Evolutionary conservation across 2,329 filamentous ascomycete genomes (phyloP).

Genomic region (Calonectria multiphialidica): DNA sequence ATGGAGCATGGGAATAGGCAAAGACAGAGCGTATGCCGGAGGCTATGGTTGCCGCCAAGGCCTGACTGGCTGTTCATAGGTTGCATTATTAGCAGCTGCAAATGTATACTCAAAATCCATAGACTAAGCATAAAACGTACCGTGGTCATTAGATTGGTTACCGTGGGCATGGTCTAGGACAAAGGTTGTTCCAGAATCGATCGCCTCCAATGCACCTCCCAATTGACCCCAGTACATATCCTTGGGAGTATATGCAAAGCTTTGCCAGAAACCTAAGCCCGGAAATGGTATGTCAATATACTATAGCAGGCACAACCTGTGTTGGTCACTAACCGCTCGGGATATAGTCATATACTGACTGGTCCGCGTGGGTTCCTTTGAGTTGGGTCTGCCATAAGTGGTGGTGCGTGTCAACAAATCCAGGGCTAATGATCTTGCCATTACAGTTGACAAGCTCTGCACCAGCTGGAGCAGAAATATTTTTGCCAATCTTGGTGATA

Average conservation of each 20-base stretch:
- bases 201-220: constrained; percentile 12
- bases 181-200: constrained; percentile 18
- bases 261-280: constrained; percentile 15
- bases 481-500: constrained; percentile 18
- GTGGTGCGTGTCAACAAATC: constrained; percentile 33
- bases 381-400: constrained; percentile 30
- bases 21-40: constrained; percentile 8
- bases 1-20: neutral
- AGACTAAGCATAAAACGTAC: no score
- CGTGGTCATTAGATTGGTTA: constrained; percentile 21
- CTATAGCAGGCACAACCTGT: neutral
- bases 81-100: neutral
- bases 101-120: no score
- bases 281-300: neutral
- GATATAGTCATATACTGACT: constrained; percentile 15
- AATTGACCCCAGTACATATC: constrained; percentile 21
- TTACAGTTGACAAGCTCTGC: constrained; percentile 19
- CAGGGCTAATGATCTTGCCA: constrained; percentile 27
- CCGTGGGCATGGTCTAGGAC: constrained; percentile 22
- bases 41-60: neutral
- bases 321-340: neutral
- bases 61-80: neutral
- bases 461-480: neutral
- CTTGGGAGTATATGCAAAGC: constrained; percentile 8
- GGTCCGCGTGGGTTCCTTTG: constrained; percentile 7